phyloP scores from a whole-genome alignment of 2,329 filamentous ascomycete genomes.

The Domatiomyces catenatus region DNA sequence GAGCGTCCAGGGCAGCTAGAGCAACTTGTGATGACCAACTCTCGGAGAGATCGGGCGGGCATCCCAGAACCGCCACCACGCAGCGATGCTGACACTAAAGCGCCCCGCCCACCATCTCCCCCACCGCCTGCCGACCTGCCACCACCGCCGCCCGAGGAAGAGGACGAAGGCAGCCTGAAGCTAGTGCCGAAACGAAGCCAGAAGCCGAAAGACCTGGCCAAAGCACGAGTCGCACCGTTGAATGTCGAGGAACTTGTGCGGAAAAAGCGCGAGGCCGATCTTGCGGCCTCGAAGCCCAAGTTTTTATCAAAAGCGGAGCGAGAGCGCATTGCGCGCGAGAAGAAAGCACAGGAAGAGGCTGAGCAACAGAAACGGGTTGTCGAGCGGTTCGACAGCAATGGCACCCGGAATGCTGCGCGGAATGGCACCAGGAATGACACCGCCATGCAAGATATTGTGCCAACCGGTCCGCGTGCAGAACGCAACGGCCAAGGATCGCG shows the following conservation, averaged over 20 bases:
- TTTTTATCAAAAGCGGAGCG: conserved; percentile 73
- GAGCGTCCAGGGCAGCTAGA: background rate
- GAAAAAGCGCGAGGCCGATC: conserved; percentile 74
- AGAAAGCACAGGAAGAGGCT: conserved; percentile 56
- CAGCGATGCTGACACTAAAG: background rate
- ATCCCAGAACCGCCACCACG: background rate
- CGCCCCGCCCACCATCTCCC: background rate
- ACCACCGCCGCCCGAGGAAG: background rate
- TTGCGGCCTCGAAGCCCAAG: conserved; percentile 71
- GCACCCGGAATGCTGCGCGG: background rate
- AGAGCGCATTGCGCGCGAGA: conserved; percentile 64
- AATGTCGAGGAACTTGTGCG: conserved; percentile 74
- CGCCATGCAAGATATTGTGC: conserved; percentile 28
- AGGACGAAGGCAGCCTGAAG: background rate
- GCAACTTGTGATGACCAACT: background rate
- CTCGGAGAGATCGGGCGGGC: background rate
- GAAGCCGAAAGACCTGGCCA: conserved; percentile 16
- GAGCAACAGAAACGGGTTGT: conserved; percentile 34
- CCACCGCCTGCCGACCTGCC: background rate
- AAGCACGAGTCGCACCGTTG: conserved; percentile 38
- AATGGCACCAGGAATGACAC: conserved; percentile 3
- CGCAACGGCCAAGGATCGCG: conserved; percentile 29
- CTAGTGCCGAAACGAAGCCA: background rate
- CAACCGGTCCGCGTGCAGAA: conserved; percentile 60
- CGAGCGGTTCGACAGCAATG: conserved; percentile 1